Percentiles rank a stretch among this genome's conserved stretches.
These are phyloP conservation scores for Aspergillus bertholletiae DNA, from an alignment of 495 filamentous ascomycete genomes.

Conservation along the genomic window DNA sequence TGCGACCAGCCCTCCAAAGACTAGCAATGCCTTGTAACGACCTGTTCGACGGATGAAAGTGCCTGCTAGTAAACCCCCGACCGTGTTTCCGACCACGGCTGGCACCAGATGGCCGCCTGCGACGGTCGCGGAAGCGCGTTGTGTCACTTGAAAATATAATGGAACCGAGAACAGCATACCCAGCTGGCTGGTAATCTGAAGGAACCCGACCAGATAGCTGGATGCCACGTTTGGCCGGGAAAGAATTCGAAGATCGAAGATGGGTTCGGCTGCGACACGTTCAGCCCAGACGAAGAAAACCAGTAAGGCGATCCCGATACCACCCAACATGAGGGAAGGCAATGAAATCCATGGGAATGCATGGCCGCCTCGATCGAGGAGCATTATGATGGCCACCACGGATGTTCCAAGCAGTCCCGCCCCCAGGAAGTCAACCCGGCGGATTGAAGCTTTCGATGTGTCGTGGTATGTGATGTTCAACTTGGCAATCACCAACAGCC, in stretches of 20 bases:
- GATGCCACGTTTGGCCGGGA: constrained; percentile 49
- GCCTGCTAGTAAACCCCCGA: constrained; percentile 60
- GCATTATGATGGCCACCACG: constrained; percentile 47
- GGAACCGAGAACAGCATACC: constrained; percentile 52
- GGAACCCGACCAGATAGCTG: constrained; percentile 49
- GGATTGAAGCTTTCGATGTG: constrained; percentile 15
- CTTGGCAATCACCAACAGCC: constrained; percentile 41
- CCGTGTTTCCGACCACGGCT: constrained; percentile 60
- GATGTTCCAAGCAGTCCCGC: constrained; percentile 44
- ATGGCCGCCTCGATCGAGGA: constrained; percentile 59
- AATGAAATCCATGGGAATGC: constrained; percentile 54
- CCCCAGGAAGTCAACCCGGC: constrained; percentile 59
- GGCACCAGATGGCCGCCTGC: constrained; percentile 63
- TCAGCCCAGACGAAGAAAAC: constrained; percentile 50
- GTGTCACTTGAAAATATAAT: constrained; percentile 67
- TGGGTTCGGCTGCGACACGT: constrained; percentile 53
- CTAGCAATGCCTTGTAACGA: constrained; percentile 52
- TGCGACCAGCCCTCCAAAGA: constrained; percentile 48
- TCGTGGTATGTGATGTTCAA: constrained; percentile 34
- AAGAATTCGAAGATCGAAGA: constrained; percentile 58
- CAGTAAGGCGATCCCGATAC: constrained; percentile 28
- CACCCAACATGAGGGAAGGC: constrained; percentile 16
- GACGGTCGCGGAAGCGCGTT: constrained; percentile 47
- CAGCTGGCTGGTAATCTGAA: constrained; percentile 57
- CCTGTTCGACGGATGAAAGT: constrained; percentile 56